These are phyloP conservation scores for Ceriops tagal DNA, from an alignment of 345 rosid species.

Conservation along the genomic window DNA sequence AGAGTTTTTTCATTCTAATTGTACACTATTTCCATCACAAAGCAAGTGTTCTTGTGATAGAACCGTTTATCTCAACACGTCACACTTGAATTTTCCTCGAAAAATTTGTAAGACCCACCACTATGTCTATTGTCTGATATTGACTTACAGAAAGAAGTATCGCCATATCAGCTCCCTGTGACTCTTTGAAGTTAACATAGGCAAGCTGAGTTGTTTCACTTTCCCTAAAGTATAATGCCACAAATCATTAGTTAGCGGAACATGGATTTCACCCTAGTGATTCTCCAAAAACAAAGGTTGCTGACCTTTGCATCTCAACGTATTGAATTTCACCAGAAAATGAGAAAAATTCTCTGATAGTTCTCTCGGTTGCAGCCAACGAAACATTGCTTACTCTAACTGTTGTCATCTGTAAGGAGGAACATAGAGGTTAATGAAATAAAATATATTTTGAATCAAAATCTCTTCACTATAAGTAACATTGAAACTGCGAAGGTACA, in stretches of 20 bases:
- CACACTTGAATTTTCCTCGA: background rate
- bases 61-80: background rate
- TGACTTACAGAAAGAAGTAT: slow-evolving; percentile 44
- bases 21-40: no score
- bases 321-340: slow-evolving; percentile 73
- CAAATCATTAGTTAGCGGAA: background rate
- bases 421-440: background rate
- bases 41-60: no score
- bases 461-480: background rate
- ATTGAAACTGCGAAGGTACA: background rate
- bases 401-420: slow-evolving; percentile 38
- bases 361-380: slow-evolving; percentile 60
- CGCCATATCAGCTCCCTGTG: slow-evolving; percentile 49
- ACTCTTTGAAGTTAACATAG: slow-evolving; percentile 41
- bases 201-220: slow-evolving; percentile 37
- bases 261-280: background rate
- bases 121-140: background rate
- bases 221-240: slow-evolving; percentile 24
- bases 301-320: slow-evolving; percentile 67
- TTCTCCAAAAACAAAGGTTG: background rate
- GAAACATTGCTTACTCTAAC: slow-evolving; percentile 56
- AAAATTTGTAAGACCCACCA: background rate
- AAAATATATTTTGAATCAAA: background rate
- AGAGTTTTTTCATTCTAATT: no score
- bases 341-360: slow-evolving; percentile 77